Conservation (phyloP, 139 green algal species). For the Chlorokybus atmophyticus region DNA sequence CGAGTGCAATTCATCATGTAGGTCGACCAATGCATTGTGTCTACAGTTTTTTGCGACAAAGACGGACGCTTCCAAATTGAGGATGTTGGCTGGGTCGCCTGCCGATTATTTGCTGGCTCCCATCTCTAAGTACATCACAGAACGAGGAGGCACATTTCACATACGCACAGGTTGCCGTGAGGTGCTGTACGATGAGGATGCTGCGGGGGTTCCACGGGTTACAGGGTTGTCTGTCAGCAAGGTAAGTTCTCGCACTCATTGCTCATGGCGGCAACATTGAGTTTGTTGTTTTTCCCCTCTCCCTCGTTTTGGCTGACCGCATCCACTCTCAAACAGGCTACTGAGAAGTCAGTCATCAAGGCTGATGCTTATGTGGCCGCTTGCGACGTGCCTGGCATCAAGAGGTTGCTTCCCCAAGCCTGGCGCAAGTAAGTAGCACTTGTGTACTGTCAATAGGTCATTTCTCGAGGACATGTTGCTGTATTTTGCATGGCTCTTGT, state of each 20-base stretch:
- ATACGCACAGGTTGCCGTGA: constrained; percentile 44
- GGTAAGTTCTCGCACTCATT: background rate
- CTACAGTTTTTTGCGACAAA: constrained; percentile 94
- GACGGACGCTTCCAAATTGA: constrained; percentile 81
- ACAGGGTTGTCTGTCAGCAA: constrained; percentile 58
- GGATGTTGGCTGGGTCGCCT: constrained; percentile 89
- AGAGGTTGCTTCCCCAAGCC: constrained; percentile 61
- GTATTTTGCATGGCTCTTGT: no score
- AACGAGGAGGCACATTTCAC: constrained; percentile 48
- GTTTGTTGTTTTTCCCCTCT: background rate
- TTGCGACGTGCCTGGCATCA: constrained; percentile 82
- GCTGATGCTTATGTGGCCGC: constrained; percentile 87
- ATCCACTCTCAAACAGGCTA: constrained; percentile 12
- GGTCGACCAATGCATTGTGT: no score
- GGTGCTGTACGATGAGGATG: constrained; percentile 57
- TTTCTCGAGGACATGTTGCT: no score
- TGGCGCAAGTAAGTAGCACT: constrained; percentile 47
- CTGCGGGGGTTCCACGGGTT: constrained; percentile 47
- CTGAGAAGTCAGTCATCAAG: constrained; percentile 41
- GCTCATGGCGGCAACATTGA: no score
- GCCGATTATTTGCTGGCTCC: constrained; percentile 68
- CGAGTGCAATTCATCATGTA: no score
- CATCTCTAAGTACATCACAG: constrained; percentile 79
- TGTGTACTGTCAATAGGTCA: no score
- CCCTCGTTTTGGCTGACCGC: background rate